phyloP scores from a whole-genome alignment of 371 early-diverging fungal species.

The Saksenaea vasiformis region DNA sequence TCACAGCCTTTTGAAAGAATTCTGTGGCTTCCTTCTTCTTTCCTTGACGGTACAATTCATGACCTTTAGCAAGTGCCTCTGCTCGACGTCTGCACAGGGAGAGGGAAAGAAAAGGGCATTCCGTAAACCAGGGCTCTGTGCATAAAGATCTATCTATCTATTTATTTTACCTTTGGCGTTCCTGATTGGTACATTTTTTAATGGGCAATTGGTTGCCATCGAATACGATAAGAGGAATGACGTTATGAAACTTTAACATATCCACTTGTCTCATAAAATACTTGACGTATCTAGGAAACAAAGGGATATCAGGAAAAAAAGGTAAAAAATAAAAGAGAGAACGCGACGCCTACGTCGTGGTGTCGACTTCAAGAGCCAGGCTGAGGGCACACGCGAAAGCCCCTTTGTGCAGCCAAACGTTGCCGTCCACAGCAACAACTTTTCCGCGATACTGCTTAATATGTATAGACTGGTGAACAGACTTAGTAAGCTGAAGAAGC shows the following conservation, averaged over 20 bases:
- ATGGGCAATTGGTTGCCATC: constrained; percentile 94
- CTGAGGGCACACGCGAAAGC: constrained; percentile 82
- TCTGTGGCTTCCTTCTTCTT: constrained; percentile 66
- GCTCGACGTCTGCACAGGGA: constrained; percentile 49
- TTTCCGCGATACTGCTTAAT: constrained; percentile 69
- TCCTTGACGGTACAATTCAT: constrained; percentile 49
- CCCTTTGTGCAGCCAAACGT: constrained; percentile 92
- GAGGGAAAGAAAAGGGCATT: not conserved
- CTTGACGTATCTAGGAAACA: constrained; percentile 64
- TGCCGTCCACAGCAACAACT: constrained; percentile 88
- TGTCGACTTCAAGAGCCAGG: constrained; percentile 52
- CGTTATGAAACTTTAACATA: constrained; percentile 67
- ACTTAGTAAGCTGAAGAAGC: constrained; percentile 76
- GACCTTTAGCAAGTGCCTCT: constrained; percentile 53
- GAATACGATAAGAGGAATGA: constrained; percentile 93
- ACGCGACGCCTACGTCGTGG: constrained; percentile 19
- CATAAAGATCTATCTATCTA: constrained; percentile 12
- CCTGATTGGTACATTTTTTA: constrained; percentile 78
- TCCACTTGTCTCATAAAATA: constrained; percentile 76
- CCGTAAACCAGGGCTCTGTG: not conserved
- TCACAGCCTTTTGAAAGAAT: constrained; percentile 70
- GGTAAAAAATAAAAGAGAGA: not conserved
- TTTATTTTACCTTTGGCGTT: constrained; percentile 64
- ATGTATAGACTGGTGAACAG: constrained; percentile 67
- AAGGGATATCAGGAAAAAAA: not conserved